These are phyloP conservation scores for Calonectria ilicicola DNA, from an alignment of 2,329 filamentous ascomycete genomes.

Conservation along the genomic window DNA sequence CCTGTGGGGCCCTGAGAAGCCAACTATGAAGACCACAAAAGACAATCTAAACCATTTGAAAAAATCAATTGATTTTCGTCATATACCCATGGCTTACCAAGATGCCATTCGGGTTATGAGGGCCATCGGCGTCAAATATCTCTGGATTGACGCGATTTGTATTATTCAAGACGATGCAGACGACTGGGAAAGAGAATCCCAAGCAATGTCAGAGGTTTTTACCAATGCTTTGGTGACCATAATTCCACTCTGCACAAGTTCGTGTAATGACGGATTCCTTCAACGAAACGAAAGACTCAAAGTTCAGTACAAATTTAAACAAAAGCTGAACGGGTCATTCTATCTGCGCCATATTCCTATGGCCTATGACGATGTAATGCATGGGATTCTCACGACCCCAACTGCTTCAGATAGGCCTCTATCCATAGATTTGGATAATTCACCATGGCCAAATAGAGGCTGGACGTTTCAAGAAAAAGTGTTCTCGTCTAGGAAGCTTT, in stretches of 20 bases:
- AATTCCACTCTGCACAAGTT: background rate
- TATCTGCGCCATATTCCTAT: background rate
- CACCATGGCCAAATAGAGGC: background rate
- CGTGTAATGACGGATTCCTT: background rate
- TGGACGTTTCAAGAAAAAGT: background rate
- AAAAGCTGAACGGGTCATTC: background rate
- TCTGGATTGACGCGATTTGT: background rate
- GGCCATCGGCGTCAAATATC: background rate
- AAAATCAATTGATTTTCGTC: background rate
- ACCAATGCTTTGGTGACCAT: background rate
- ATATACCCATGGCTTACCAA: background rate
- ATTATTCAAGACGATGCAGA: background rate
- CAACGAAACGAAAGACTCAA: background rate
- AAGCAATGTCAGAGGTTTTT: background rate
- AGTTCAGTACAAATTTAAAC: background rate
- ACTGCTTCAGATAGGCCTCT: background rate
- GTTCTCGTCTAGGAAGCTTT: background rate
- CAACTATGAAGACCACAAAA: background rate
- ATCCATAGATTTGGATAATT: background rate
- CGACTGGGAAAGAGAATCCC: background rate
- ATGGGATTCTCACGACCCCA: background rate
- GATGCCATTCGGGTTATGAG: background rate
- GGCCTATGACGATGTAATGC: background rate
- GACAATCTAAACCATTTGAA: background rate
- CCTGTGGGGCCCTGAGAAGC: background rate